Percentiles rank a stretch among this genome's conserved stretches.
Conservation (phyloP, 306 rosid species). For the Vigna angularis region DNA sequence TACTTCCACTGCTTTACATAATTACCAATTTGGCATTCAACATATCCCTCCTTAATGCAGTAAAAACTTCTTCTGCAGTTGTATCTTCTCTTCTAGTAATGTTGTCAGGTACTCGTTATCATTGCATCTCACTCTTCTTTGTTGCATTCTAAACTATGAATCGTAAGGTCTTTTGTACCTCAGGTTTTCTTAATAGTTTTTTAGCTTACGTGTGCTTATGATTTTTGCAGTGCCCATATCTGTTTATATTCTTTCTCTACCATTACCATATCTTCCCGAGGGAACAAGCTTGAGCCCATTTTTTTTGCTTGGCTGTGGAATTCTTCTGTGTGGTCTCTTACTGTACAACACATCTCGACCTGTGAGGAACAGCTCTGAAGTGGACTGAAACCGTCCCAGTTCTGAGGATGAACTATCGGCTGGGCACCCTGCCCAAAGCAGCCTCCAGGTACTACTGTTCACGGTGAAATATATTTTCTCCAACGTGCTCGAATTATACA, state of each 20-base stretch:
- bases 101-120: conserved; percentile 70
- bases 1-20: conserved; percentile 85
- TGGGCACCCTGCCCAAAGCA: not conserved
- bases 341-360: conserved; percentile 63
- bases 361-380: conserved; percentile 49
- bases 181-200: not conserved
- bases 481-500: not conserved
- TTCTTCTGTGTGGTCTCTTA: conserved; percentile 80
- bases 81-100: conserved; percentile 80
- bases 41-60: conserved; percentile 71
- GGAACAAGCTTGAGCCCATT: conserved; percentile 76
- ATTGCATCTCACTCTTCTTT: not conserved
- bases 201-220: conserved; percentile 37
- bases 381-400: conserved; percentile 27
- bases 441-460: not conserved
- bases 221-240: conserved; percentile 83
- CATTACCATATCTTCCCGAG: conserved; percentile 79
- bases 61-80: conserved; percentile 82
- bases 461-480: not conserved
- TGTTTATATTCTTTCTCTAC: conserved; percentile 76
- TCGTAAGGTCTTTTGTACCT: not conserved
- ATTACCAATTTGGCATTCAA: conserved; percentile 76
- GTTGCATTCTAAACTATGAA: not conserved
- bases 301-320: conserved; percentile 72
- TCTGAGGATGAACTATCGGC: not conserved